Evolutionary conservation across 1,139 yeast genomes (phyloP), one percentile per base, ranked within the genome.

Genomic region (Kodamaea derodonti): DNA sequence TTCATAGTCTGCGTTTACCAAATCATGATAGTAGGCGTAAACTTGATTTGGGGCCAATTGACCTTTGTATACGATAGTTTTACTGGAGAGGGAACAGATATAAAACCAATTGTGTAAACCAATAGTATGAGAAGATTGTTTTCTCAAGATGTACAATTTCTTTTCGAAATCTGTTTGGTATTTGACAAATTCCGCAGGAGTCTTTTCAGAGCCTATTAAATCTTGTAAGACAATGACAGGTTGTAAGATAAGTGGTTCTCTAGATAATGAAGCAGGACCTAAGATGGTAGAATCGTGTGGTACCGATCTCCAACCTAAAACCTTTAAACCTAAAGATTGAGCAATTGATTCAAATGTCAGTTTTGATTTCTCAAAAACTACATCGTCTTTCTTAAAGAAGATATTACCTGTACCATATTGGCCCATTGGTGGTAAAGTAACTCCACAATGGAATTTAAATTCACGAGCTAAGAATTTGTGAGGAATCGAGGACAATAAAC

Each of bases 51-150:
- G 98, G 13, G 95, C 95, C 54, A 92, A 76, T 65, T 92, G 98
- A 51, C 98, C 98, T 66, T 92, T 92, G 75, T 92, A 92, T 40
- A 92, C 97, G 51, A 92, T 90, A 55, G 90, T 84, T 57, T 80
- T 84, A 62, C 80, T 82, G 38, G 95, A 82, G 45, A 92, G 72
- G 11, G 98, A 90, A 68, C 97, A 90, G 49, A 90, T 87, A 71
- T 90, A 90, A 66, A 92, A 90, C 97, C 98, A 90, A 63, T 90
- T 88, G 66, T 90, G 95, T 48, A 88, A 72, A 23, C 97, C 97
- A 52, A 90, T 88, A 37, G 90, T 77, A 58, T 84, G 95, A 16
- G 96, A 80, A 16, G 95, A 75, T 61, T 84, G 95, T 62, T 90
- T 90, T 63, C 97, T 78, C 51, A 90, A 70, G 35, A 90, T 79